Percentiles rank a stretch among this genome's conserved stretches.
These are phyloP conservation scores for Nyssa sinensis DNA, from an alignment of 148 eudicot genomes.

Conservation along the genomic window DNA sequence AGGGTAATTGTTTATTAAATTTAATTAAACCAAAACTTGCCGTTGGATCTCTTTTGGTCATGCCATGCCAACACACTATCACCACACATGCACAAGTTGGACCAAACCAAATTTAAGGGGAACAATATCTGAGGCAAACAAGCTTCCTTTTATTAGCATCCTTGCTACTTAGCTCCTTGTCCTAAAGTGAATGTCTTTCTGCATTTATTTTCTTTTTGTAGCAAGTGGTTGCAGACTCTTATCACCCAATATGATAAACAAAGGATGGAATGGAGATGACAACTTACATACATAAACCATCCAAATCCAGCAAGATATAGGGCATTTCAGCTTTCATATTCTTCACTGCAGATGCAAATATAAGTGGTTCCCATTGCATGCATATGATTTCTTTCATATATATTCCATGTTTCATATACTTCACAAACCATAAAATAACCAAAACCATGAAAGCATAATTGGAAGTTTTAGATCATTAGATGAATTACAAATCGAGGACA, in stretches of 20 bases:
- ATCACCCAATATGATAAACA: neutral
- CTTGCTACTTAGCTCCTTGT: neutral
- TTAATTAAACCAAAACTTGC: too few species aligned
- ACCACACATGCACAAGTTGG: too few species aligned
- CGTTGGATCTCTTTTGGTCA: too few species aligned
- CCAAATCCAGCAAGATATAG: neutral
- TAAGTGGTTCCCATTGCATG: conserved; percentile 2
- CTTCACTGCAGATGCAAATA: neutral
- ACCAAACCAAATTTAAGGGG: too few species aligned
- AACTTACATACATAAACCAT: neutral
- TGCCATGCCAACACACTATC: too few species aligned
- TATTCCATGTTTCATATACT: neutral
- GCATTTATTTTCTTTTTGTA: neutral
- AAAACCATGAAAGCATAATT: neutral
- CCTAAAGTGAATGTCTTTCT: neutral
- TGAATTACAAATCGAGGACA: conserved; percentile 16
- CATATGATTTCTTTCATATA: neutral
- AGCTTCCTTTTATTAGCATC: neutral
- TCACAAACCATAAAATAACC: neutral
- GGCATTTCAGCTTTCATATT: neutral
- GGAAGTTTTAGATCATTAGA: conserved; percentile 6
- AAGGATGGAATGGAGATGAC: neutral
- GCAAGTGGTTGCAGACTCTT: neutral
- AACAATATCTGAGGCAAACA: neutral
- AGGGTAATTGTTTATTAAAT: too few species aligned